phyloP scores from a whole-genome alignment of 2,329 filamentous ascomycete species.

The Fusarium stilboides region DNA sequence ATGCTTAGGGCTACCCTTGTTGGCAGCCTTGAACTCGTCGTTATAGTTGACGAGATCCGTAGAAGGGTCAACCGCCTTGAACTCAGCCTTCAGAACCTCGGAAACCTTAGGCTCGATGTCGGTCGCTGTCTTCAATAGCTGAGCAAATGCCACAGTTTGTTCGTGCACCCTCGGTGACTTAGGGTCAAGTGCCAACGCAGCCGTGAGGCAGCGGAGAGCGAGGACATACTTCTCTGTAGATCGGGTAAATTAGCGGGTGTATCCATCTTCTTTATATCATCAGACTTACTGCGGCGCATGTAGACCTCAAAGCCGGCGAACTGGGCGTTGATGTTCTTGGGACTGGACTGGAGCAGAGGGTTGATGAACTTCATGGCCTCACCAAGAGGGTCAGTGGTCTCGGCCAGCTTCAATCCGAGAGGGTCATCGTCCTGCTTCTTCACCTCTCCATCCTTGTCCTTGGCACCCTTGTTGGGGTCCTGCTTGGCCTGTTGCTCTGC shows the following conservation, averaged over 20 bases:
- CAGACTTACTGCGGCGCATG: slow-evolving; percentile 80
- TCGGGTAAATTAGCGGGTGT: slow-evolving; percentile 1
- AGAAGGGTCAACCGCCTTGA: slow-evolving; percentile 72
- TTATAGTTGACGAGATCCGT: slow-evolving; percentile 75
- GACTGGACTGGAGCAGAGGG: slow-evolving; percentile 86
- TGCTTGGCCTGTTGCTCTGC: slow-evolving; percentile 84
- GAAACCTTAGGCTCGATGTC: slow-evolving; percentile 73
- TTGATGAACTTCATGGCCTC: slow-evolving; percentile 90
- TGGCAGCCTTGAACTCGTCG: slow-evolving; percentile 72
- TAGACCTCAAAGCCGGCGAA: slow-evolving; percentile 92
- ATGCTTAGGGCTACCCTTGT: slow-evolving; percentile 74
- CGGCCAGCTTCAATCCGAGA: slow-evolving; percentile 82
- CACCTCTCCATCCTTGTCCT: slow-evolving; percentile 70
- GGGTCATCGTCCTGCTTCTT: slow-evolving; percentile 96
- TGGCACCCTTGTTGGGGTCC: slow-evolving; percentile 83
- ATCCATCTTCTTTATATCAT: neutral
- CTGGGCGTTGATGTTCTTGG: slow-evolving; percentile 86
- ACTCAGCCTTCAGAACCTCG: slow-evolving; percentile 78
- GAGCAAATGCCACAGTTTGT: slow-evolving; percentile 79
- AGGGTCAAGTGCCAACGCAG: slow-evolving; percentile 78
- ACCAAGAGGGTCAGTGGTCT: slow-evolving; percentile 85
- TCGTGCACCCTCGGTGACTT: slow-evolving; percentile 81
- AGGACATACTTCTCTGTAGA: slow-evolving; percentile 85
- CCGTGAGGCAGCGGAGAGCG: slow-evolving; percentile 87
- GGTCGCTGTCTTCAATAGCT: slow-evolving; percentile 71